Percentiles rank a stretch among this genome's conserved stretches.
phyloP scores from a whole-genome alignment of 2,329 filamentous ascomycete species.

The Nemania serpens region DNA sequence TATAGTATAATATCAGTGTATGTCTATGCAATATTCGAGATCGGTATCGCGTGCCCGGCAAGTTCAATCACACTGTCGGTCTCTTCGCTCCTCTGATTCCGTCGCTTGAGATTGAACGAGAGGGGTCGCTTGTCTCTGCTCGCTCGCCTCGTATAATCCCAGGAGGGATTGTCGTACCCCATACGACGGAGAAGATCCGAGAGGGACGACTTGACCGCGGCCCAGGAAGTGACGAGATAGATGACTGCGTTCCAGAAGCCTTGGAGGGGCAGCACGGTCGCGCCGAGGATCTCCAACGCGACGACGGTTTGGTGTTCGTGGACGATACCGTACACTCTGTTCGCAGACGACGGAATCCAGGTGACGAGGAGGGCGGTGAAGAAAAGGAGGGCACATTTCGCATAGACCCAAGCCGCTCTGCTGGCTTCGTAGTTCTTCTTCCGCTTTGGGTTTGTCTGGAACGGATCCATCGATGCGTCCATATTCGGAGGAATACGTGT shows the following conservation, averaged over 20 bases:
- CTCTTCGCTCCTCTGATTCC: constrained; percentile 47
- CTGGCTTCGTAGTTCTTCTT: constrained; percentile 56
- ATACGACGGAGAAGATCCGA: constrained; percentile 43
- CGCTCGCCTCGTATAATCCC: constrained; percentile 21
- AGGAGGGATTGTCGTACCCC: constrained; percentile 27
- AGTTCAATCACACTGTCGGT: constrained; percentile 59
- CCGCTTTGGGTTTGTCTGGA: constrained; percentile 30
- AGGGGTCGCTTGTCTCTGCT: constrained; percentile 32
- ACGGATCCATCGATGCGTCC: constrained; percentile 16
- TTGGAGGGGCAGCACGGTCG: constrained; percentile 78
- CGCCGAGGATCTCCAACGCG: constrained; percentile 69
- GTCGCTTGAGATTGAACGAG: constrained; percentile 42
- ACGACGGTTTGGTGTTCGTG: constrained; percentile 58
- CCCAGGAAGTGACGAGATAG: constrained; percentile 72
- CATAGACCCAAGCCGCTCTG: constrained; percentile 70
- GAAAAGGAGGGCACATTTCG: constrained; percentile 72
- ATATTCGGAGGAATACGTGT: constrained; percentile 31
- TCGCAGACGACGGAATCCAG: constrained; percentile 78
- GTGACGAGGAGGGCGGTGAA: constrained; percentile 73
- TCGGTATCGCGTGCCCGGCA: constrained; percentile 43
- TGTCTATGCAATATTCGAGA: constrained; percentile 37
- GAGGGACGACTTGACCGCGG: constrained; percentile 60
- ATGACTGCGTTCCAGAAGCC: constrained; percentile 86
- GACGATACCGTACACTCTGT: constrained; percentile 73
- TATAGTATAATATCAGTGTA: constrained; percentile 3